Conservation (phyloP, 108 stramenopile species). For the Epithemia pelagica region DNA sequence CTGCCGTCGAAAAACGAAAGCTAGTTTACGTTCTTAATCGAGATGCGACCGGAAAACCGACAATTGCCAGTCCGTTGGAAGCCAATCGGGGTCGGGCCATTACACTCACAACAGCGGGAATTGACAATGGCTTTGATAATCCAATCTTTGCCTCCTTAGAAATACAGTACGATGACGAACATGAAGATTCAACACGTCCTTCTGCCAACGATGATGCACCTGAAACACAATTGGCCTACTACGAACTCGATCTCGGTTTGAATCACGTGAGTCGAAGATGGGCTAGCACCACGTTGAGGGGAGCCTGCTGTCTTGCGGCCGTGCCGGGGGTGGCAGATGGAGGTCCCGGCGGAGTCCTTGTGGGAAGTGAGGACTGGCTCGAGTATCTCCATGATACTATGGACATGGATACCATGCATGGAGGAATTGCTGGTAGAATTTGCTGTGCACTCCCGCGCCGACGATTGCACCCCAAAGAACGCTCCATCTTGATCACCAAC, state of each 20-base stretch:
- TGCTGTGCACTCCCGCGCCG: slow-evolving; percentile 78
- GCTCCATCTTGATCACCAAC: slow-evolving; percentile 79
- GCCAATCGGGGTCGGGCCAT: slow-evolving; percentile 89
- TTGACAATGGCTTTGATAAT: slow-evolving; percentile 98
- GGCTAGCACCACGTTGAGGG: slow-evolving; percentile 56
- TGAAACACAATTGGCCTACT: slow-evolving; percentile 84
- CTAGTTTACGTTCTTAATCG: slow-evolving; percentile 94
- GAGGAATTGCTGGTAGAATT: slow-evolving; percentile 13
- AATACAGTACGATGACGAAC: slow-evolving; percentile 86
- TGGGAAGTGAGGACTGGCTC: slow-evolving; percentile 93
- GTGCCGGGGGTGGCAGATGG: slow-evolving; percentile 92
- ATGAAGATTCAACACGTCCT: slow-evolving; percentile 14
- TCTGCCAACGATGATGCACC: slow-evolving; percentile 18
- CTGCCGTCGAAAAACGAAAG: slow-evolving; percentile 94
- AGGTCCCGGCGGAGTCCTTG: slow-evolving; percentile 91
- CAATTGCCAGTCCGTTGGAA: slow-evolving; percentile 91
- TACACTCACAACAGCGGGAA: slow-evolving; percentile 74
- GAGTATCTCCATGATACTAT: slow-evolving; percentile 81
- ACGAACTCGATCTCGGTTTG: slow-evolving; percentile 97
- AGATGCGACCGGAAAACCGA: slow-evolving; percentile 61
- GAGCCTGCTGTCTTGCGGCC: slow-evolving; percentile 84
- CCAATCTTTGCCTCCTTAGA: slow-evolving; percentile 95
- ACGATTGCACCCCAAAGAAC: slow-evolving; percentile 52
- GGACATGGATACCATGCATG: slow-evolving; percentile 50
- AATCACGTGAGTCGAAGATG: slow-evolving; percentile 95